Conservation (phyloP, 176 grass and related monocot genomes). For the Eremochloa ophiuroides region DNA sequence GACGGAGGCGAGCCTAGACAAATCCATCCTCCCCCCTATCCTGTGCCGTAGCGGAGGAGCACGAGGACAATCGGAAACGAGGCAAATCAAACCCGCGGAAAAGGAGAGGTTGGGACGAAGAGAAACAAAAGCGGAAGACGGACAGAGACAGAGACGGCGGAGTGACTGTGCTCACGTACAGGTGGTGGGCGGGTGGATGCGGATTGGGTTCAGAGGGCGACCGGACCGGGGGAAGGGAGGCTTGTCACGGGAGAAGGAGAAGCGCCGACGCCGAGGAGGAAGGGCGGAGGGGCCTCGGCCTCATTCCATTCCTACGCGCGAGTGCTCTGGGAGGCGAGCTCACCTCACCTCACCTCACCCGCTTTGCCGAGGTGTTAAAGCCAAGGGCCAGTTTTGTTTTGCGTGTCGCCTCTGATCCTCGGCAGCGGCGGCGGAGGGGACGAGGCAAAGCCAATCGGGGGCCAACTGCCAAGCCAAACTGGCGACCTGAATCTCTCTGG, state of each 20-base stretch:
- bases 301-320: neutral
- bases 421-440: no score
- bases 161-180: neutral
- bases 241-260: neutral
- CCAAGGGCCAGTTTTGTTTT: no score
- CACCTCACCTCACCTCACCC: no score
- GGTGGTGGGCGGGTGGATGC: neutral
- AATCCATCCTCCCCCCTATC: constrained; percentile 55
- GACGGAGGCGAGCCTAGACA: constrained; percentile 38
- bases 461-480: no score
- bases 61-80: neutral
- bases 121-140: neutral
- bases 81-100: neutral
- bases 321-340: no score
- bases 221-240: neutral
- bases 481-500: no score
- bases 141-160: neutral
- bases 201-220: neutral
- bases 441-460: no score
- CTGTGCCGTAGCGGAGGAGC: neutral
- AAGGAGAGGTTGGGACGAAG: neutral
- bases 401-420: no score
- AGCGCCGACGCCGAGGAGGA: neutral
- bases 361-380: no score
- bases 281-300: neutral